Percentiles rank a stretch among this genome's conserved stretches.
Conservation (phyloP, 768 basidiomycete genomes). For the Boletus insuetus region DNA sequence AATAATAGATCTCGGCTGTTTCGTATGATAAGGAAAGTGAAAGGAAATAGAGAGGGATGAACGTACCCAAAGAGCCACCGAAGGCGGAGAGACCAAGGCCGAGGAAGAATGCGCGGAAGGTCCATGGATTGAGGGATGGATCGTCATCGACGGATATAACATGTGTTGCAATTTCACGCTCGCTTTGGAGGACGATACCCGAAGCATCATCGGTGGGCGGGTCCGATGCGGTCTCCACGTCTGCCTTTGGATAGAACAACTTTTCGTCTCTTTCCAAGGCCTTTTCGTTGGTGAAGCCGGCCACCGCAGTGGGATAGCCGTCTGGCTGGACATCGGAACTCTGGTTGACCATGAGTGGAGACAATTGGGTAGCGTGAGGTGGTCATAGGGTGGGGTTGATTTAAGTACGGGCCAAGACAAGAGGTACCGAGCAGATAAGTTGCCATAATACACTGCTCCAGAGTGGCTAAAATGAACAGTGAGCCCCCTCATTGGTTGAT, state of each 20-base stretch:
- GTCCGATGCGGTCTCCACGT: slow-evolving; percentile 28
- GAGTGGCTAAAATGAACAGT: no score
- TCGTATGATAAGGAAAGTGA: neutral
- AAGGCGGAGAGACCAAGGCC: slow-evolving; percentile 52
- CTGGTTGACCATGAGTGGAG: slow-evolving; percentile 4
- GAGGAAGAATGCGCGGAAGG: slow-evolving; percentile 49
- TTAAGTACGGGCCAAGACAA: neutral
- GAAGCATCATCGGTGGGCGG: slow-evolving; percentile 6
- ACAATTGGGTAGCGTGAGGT: neutral
- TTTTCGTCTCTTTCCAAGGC: slow-evolving; percentile 7
- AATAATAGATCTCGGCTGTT: slow-evolving; percentile 57
- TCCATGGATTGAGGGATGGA: slow-evolving; percentile 28
- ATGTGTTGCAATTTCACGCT: slow-evolving; percentile 47
- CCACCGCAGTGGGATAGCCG: neutral
- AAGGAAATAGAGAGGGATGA: neutral
- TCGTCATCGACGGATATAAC: slow-evolving; percentile 41
- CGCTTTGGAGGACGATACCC: slow-evolving; percentile 34
- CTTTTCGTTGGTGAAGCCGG: slow-evolving; percentile 9
- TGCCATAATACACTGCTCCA: neutral
- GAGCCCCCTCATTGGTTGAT: no score
- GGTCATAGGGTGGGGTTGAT: no score
- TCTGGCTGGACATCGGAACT: neutral
- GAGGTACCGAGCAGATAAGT: neutral
- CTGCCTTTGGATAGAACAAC: slow-evolving; percentile 26
- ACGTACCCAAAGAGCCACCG: slow-evolving; percentile 47